Evolutionary conservation across 1,139 yeast species (phyloP), one percentile per base, ranked within the genome.

Genomic region (Zygotorulaspora mrakii): DNA sequence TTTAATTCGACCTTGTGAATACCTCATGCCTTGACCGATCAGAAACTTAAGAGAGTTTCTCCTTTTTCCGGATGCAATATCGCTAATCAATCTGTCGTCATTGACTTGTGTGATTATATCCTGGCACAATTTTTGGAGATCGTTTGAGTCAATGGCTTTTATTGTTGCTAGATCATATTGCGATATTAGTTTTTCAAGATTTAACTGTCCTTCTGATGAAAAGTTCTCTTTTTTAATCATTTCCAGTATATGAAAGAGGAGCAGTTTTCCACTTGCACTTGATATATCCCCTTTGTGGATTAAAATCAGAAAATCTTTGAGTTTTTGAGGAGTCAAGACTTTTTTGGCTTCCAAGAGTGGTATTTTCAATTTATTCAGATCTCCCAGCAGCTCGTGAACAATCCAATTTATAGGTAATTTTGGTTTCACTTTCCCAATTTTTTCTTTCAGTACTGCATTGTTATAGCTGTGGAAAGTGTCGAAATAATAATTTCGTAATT

Each of bases 21-120:
- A 68, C 50, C 78, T 75, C 95, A 94, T 87, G 11, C 88, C 95
- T 56, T 77, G 77, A 0, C 97, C 98, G 2, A 91, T 73, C 42
- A 91, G 67, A 54, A 71, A 88, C 54, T 88, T 85, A 20, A 89
- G 60, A 12, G 88, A 76, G 32, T 74, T 76, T 28, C 68, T 65
- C 47, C 73, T 75, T 41, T 82, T 82, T 0, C 88, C 88, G 0
- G 68, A 59, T 23, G 64, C 60, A 13, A 83, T 73, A 36, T 77
- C 76, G 4, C 67, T 65, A 6, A 83, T 83, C 11, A 83, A 76
- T 13, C 73, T 76, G 1, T 71, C 70, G 54, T 85, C 52, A 20
- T 48, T 43, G 3, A 56, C 66, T n/a, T 64, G 62, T 0, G 50
- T 54, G 1, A 87, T 59, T 4, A 85, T 75, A 12, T 68, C 65